Conservation (phyloP, 371 early-diverging fungal genomes). For the Mortierella sp. region DNA sequence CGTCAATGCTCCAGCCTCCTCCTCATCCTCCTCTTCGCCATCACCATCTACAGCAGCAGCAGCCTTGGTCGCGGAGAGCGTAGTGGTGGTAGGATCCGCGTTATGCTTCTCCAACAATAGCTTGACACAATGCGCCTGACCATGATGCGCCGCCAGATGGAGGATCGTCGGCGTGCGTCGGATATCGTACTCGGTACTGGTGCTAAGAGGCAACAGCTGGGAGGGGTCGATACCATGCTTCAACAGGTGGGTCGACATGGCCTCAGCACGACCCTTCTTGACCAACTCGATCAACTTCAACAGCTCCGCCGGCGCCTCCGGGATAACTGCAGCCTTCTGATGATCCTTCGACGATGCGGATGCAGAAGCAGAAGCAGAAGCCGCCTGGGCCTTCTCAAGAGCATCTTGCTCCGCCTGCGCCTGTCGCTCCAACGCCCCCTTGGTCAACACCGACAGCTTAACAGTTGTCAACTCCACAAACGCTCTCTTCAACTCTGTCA, state of each 20-base stretch:
- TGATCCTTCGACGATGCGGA: constrained; percentile 1
- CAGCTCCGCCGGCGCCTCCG: constrained; percentile 35
- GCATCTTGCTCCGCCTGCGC: constrained; percentile 54
- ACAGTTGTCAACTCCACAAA: constrained; percentile 67
- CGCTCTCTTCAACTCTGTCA: constrained; percentile 68
- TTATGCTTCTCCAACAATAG: constrained; percentile 74
- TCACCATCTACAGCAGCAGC: not conserved
- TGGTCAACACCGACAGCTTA: constrained; percentile 65
- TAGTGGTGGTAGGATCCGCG: constrained; percentile 83
- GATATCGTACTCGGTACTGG: constrained; percentile 61
- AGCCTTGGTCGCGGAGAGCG: constrained; percentile 28
- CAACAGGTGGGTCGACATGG: constrained; percentile 61
- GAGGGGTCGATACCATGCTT: constrained; percentile 44
- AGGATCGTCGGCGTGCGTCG: constrained; percentile 73
- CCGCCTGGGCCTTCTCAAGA: constrained; percentile 27
- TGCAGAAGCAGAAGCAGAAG: constrained; percentile 16
- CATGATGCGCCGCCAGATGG: constrained; percentile 74
- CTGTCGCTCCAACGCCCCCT: constrained; percentile 37
- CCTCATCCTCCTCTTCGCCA: not conserved
- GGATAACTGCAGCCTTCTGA: constrained; percentile 29
- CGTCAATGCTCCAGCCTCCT: not conserved
- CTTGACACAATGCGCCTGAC: constrained; percentile 71
- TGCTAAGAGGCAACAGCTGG: constrained; percentile 64
- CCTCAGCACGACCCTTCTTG: constrained; percentile 69
- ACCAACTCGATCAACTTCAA: constrained; percentile 63